Base-by-base conservation (phyloP, 208 protist genomes). In the Acanthamoeba healyi region DNA sequence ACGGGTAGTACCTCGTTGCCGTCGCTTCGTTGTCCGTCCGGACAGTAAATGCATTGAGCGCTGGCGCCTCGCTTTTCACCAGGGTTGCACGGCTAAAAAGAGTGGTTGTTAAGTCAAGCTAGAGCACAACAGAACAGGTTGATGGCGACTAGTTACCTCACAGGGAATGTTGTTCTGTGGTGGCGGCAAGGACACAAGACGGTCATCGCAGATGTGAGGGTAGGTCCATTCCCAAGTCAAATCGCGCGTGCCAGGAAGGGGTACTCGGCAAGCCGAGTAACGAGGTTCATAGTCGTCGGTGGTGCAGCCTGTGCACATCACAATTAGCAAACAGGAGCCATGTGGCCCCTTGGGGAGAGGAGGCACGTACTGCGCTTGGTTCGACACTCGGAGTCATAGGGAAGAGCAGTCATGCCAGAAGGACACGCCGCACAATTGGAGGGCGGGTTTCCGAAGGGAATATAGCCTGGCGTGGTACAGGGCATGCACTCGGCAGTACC, bases 191-290 rank as follows among this genome's bases (percentile, higher is more conserved):
- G 32, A 14, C n/a, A 93, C 4, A n/a, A n/a, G 36, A n/a, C 51
- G 6, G n/a, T 81, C 67, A 10, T 82, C 70, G 29, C 88, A 93
- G 17, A 93, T 93, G 42, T 93, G 88, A n/a, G 88, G 88, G 24
- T 93, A 29, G 0, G 44, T 10, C 65, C 67, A 93, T 10, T 54
- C 36, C 26, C 36, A 93, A 1, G 44, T 58, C 58, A 93, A 12
- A 42, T 81, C 49, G 29, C 88, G 61, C 36, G 26, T 17, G 44
- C 65, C 65, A 2, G 88, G 65, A 36, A 74, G 49, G 40, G 88
- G 88, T 14, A 9, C 7, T 4, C 36, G 40, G 65, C 88, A 93
- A n/a, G 9, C 54, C 2, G 24, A 61, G 46, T 63, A 93, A 7
- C 42, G 26, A 24, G 38, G 88, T n/a, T 93, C 88, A n/a, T 93